Conservation (phyloP, 192 early-diverging fungal species). For the Rhizoclosmatium sp. region DNA sequence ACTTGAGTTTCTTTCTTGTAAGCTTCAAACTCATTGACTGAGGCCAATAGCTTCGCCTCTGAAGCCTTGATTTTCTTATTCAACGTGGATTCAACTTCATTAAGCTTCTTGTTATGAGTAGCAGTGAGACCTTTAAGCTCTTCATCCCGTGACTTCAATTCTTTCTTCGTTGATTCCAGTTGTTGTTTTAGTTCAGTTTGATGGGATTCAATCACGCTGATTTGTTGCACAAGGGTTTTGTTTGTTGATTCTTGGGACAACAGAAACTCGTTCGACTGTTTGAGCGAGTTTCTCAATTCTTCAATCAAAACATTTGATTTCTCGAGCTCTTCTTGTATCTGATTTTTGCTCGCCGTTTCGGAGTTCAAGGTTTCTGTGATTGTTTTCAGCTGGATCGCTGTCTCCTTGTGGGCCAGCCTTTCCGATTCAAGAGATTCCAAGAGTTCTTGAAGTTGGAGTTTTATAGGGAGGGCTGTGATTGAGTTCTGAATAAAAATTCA, state of each 20-base stretch:
- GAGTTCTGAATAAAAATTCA: neutral
- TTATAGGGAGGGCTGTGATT: too few species aligned
- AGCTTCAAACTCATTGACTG: neutral
- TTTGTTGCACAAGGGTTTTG: neutral
- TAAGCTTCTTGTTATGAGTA: neutral
- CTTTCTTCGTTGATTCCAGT: slow-evolving; percentile 1
- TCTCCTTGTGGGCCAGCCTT: too few species aligned
- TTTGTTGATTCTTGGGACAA: neutral
- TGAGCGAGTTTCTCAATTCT: neutral
- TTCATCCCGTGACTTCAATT: too few species aligned
- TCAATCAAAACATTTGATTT: too few species aligned
- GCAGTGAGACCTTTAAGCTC: neutral
- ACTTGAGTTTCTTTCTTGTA: neutral
- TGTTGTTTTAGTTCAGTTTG: neutral
- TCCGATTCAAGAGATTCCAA: too few species aligned
- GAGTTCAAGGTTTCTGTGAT: too few species aligned
- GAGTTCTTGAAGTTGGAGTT: too few species aligned
- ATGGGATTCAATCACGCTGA: neutral
- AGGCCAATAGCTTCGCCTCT: neutral
- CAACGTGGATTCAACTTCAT: neutral
- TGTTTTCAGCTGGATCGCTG: too few species aligned
- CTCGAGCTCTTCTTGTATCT: too few species aligned
- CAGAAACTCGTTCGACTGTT: neutral
- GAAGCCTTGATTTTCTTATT: neutral
- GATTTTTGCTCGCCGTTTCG: too few species aligned